These are phyloP conservation scores for Eucalyptus cladocalyx DNA, from an alignment of 345 rosid species.

Conservation along the genomic window DNA sequence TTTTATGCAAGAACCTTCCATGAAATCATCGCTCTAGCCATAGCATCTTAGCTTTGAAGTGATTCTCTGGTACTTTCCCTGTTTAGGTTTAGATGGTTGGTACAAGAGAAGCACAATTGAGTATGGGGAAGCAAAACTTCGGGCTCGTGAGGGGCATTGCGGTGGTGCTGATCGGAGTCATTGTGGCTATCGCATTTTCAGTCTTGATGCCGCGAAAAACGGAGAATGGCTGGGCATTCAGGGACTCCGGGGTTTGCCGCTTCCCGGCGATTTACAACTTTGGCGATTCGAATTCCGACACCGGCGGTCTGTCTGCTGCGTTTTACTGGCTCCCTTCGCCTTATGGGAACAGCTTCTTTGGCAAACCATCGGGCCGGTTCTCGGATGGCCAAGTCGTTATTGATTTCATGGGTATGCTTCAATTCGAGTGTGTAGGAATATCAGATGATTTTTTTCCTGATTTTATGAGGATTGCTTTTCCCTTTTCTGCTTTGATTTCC, in stretches of 20 bases:
- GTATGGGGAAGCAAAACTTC: neutral
- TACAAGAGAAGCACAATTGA: neutral
- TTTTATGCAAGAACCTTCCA: neutral
- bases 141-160: neutral
- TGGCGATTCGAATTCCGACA: slow-evolving; percentile 8
- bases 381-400: slow-evolving; percentile 1
- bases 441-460: neutral
- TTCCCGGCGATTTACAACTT: slow-evolving; percentile 9
- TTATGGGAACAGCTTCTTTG: neutral
- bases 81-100: neutral
- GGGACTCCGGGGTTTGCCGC: neutral
- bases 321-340: neutral
- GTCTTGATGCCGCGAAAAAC: neutral
- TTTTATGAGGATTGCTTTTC: neutral
- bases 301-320: neutral
- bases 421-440: neutral
- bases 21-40: neutral
- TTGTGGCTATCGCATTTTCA: neutral
- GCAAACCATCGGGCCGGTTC: neutral
- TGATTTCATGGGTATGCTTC: neutral
- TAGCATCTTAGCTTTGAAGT: neutral
- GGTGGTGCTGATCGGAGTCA: neutral
- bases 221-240: neutral
- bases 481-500: neutral
- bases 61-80: neutral